A percentile compares a stretch with the other conserved stretches of the same genome.
Conservation (phyloP, 331 rosid genomes). For the Pyrus hybrid region DNA sequence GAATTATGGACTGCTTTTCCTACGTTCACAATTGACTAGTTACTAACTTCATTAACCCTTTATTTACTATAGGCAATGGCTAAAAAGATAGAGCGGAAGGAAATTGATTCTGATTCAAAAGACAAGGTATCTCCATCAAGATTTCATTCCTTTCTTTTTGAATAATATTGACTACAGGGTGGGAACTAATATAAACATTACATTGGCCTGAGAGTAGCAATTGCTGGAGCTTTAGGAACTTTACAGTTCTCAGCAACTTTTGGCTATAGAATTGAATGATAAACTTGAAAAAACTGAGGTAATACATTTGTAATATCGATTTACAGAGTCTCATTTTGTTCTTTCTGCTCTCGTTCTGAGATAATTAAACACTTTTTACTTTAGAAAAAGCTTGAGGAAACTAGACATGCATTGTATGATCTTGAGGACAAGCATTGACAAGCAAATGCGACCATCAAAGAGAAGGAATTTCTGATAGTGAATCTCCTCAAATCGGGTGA, state of each 20-base stretch:
- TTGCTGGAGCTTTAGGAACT: constrained; percentile 85
- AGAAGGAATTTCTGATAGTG: constrained; percentile 78
- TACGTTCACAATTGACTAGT: constrained; percentile 4
- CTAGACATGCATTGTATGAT: constrained; percentile 58
- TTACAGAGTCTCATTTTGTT: neutral
- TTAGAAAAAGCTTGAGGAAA: constrained; percentile 82
- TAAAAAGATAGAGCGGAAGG: constrained; percentile 92
- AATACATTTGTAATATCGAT: neutral
- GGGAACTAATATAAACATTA: constrained; percentile 12
- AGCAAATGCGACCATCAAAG: constrained; percentile 87
- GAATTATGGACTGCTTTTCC: neutral
- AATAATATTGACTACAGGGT: neutral
- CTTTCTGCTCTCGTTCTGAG: constrained; percentile 3
- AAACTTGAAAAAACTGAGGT: constrained; percentile 91
- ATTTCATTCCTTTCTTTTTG: constrained; percentile 1
- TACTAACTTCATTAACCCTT: neutral
- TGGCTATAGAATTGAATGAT: constrained; percentile 61
- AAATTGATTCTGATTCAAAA: constrained; percentile 77
- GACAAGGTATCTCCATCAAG: constrained; percentile 60
- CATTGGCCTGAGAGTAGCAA: constrained; percentile 46
- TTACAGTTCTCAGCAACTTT: constrained; percentile 70
- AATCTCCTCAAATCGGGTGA: constrained; percentile 85
- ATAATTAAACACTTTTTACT: constrained; percentile 2
- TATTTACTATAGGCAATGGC: constrained; percentile 64
- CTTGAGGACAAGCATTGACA: constrained; percentile 91